Percentiles rank a stretch among this genome's conserved stretches.
Conservation (phyloP, 2,329 filamentous ascomycete genomes). For the Beauveria caledonica region DNA sequence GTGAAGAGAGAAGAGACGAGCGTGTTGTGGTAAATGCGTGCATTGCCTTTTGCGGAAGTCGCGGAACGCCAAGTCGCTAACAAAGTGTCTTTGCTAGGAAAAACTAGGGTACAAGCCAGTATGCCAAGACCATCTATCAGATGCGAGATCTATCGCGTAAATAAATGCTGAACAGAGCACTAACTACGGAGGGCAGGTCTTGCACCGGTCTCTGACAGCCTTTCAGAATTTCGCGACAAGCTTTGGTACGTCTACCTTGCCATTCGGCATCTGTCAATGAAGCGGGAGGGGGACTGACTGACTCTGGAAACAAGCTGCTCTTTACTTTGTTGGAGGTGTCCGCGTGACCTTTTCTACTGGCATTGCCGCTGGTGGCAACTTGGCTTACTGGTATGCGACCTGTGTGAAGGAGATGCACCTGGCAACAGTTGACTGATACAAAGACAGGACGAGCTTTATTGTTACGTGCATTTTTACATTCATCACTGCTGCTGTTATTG, state of each 20-base stretch:
- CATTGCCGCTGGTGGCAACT: slow-evolving; percentile 50
- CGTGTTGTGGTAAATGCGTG: neutral
- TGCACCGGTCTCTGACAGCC: slow-evolving; percentile 48
- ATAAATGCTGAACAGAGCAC: neutral
- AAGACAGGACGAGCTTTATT: slow-evolving; percentile 45
- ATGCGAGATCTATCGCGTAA: neutral
- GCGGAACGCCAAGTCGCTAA: neutral
- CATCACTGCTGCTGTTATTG: slow-evolving; percentile 52
- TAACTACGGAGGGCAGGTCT: slow-evolving; percentile 31
- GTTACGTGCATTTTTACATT: slow-evolving; percentile 52
- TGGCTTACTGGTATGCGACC: slow-evolving; percentile 47
- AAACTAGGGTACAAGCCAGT: slow-evolving; percentile 21
- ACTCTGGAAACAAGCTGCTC: slow-evolving; percentile 35
- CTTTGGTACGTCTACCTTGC: slow-evolving; percentile 36
- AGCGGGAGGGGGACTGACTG: slow-evolving; percentile 5
- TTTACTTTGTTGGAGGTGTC: slow-evolving; percentile 54
- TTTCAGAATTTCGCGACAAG: slow-evolving; percentile 53
- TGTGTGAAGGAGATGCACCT: neutral
- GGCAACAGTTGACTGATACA: neutral
- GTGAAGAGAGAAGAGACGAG: neutral
- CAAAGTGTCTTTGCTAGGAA: slow-evolving; percentile 13
- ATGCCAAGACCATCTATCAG: neutral
- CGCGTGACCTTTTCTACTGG: slow-evolving; percentile 55
- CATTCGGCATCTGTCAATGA: neutral
- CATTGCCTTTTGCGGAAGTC: neutral